phyloP scores from a whole-genome alignment of 257 asterid species.

The Gynochthodes officinalis region DNA sequence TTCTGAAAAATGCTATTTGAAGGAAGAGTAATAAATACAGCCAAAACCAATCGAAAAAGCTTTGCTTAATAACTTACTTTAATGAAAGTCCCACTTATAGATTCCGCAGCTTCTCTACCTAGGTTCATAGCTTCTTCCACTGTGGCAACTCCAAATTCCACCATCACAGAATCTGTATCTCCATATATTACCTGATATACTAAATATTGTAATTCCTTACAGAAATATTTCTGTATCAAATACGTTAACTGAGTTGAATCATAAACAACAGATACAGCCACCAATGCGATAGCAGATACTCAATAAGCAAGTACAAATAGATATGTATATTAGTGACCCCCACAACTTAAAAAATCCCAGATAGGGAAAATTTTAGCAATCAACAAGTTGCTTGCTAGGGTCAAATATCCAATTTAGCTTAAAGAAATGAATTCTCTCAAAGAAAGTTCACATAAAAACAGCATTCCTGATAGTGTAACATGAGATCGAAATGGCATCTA shows the following conservation, averaged over 20 bases:
- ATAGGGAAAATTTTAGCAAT: not conserved
- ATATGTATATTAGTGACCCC: not conserved
- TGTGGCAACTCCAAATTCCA: slow-evolving; percentile 88
- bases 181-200: slow-evolving; percentile 86
- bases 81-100: slow-evolving; percentile 78
- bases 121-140: slow-evolving; percentile 91
- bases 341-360: not conserved
- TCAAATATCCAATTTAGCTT: not conserved
- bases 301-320: not conserved
- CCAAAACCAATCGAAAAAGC: not conserved
- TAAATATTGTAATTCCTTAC: slow-evolving; percentile 11
- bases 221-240: not conserved
- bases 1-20: not conserved
- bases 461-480: not conserved
- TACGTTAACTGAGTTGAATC: not conserved
- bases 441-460: not conserved
- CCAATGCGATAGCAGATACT: not conserved
- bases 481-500: not conserved
- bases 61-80: slow-evolving; percentile 46
- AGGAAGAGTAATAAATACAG: not conserved
- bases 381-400: not conserved
- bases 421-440: not conserved
- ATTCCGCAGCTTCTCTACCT: slow-evolving; percentile 98
- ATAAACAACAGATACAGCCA: not conserved
- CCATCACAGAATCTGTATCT: slow-evolving; percentile 99